These are phyloP conservation scores for Cylindrotheca closterium DNA, from an alignment of 108 stramenopile species.

Conservation along the genomic window DNA sequence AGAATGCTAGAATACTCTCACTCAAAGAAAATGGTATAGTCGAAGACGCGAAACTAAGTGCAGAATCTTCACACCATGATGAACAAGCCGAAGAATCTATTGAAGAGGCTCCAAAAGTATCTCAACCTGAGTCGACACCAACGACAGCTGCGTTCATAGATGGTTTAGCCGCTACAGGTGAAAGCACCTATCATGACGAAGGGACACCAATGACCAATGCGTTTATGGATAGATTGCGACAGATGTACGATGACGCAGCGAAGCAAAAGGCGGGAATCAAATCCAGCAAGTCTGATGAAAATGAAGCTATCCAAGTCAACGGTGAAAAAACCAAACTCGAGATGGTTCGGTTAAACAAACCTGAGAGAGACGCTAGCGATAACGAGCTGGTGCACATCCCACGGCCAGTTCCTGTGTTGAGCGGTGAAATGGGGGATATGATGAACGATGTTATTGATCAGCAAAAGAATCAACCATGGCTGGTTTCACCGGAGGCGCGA, in stretches of 20 bases:
- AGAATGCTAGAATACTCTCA: conserved; percentile 32
- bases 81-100: not conserved
- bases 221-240: conserved; percentile 60
- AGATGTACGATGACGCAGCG: conserved; percentile 59
- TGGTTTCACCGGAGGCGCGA: conserved; percentile 65
- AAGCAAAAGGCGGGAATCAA: conserved; percentile 38
- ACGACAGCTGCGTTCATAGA: conserved; percentile 59
- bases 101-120: conserved; percentile 5
- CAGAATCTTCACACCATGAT: conserved; percentile 38
- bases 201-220: conserved; percentile 49
- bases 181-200: not conserved
- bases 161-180: not conserved
- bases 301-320: conserved; percentile 1
- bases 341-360: conserved; percentile 28
- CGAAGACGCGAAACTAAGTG: not conserved
- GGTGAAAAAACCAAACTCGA: conserved; percentile 1
- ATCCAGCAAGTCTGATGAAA: conserved; percentile 2
- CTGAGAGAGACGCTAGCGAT: conserved; percentile 7
- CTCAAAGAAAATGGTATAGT: conserved; percentile 37
- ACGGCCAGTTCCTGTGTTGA: conserved; percentile 56
- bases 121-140: not conserved
- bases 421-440: conserved; percentile 49
- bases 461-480: conserved; percentile 75
- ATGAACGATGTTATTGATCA: conserved; percentile 50
- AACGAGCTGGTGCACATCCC: conserved; percentile 34